These are phyloP conservation scores for Dillenia suffruticosa DNA, from an alignment of 164 flowering plant species.

Conservation along the genomic window DNA sequence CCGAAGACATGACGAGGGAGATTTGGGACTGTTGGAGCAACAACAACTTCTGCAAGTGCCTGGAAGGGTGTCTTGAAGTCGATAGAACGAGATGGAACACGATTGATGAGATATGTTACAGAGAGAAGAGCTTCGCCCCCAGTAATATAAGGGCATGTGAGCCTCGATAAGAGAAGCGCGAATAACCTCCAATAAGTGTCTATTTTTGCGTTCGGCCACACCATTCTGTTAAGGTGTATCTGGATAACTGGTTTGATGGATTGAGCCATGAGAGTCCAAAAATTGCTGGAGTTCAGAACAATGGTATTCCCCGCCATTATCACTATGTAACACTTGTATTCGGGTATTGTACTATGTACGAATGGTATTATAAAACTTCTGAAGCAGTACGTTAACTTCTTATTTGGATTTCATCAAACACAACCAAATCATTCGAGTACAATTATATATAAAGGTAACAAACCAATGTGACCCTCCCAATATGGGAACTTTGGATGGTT, in stretches of 20 bases:
- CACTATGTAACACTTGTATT: constrained; percentile 15
- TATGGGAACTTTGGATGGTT: constrained; percentile 12
- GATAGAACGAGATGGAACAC: constrained; percentile 9
- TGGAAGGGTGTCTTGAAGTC: constrained; percentile 7
- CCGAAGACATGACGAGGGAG: too few relatives aligned
- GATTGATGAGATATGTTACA: constrained; percentile 14
- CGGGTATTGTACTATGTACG: constrained; percentile 10
- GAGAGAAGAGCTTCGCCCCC: not conserved
- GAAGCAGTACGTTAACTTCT: constrained; percentile 14
- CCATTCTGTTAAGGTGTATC: constrained; percentile 19
- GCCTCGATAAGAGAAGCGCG: constrained; percentile 17
- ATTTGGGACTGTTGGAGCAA: constrained; percentile 7
- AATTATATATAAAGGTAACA: constrained; percentile 20
- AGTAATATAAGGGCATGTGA: constrained; percentile 8
- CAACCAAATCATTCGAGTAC: constrained; percentile 17
- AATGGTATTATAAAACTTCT: constrained; percentile 17
- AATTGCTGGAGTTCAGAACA: constrained; percentile 7
- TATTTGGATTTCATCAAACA: constrained; percentile 4
- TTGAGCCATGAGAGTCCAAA: constrained; percentile 14
- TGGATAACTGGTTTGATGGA: constrained; percentile 17
- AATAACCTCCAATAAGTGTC: constrained; percentile 17
- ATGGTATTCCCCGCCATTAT: constrained; percentile 16
- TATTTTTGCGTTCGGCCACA: constrained; percentile 12
- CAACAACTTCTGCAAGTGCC: not conserved
- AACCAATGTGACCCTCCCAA: constrained; percentile 4